Conservation (phyloP, 306 rosid genomes). For the Rosa lucieae region DNA sequence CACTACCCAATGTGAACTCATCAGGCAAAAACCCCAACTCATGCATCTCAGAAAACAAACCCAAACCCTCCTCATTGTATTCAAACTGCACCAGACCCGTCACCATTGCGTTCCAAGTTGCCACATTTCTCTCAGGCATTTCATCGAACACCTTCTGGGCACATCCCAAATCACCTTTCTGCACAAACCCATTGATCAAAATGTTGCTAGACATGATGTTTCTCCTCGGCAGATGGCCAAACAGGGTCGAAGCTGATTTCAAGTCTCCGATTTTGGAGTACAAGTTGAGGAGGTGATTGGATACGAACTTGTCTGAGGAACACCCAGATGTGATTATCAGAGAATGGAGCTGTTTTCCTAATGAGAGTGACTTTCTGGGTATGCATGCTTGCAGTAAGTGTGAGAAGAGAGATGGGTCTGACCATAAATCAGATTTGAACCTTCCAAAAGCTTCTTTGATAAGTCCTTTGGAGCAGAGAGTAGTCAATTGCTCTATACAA, state of each 20-base stretch:
- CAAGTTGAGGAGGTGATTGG: conserved; percentile 73
- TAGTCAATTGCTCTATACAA: conserved; percentile 32
- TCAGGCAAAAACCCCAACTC: conserved; percentile 66
- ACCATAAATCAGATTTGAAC: conserved; percentile 53
- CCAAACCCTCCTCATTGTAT: conserved; percentile 55
- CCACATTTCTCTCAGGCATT: conserved; percentile 78
- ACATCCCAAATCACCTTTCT: conserved; percentile 45
- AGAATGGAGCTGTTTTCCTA: conserved; percentile 75
- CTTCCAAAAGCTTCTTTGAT: conserved; percentile 56
- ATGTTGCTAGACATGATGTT: conserved; percentile 87
- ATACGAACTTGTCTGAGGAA: conserved; percentile 66
- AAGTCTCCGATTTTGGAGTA: conserved; percentile 71
- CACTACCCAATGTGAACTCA: conserved; percentile 75
- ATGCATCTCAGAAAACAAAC: conserved; percentile 59
- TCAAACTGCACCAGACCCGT: conserved; percentile 66
- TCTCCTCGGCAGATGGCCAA: conserved; percentile 50
- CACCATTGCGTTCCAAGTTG: conserved; percentile 88
- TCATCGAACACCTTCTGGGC: conserved; percentile 70
- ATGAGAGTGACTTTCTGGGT: conserved; percentile 43
- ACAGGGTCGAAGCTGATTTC: conserved; percentile 47
- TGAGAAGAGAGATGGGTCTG: conserved; percentile 67
- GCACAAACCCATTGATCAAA: conserved; percentile 61
- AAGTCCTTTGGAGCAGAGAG: conserved; percentile 56
- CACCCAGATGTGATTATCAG: conserved; percentile 69
- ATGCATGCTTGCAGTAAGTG: conserved; percentile 70